A percentile compares a stretch with the other conserved stretches of the same genome.
Conservation (phyloP, 768 basidiomycete species). For the Trametes punicea region DNA sequence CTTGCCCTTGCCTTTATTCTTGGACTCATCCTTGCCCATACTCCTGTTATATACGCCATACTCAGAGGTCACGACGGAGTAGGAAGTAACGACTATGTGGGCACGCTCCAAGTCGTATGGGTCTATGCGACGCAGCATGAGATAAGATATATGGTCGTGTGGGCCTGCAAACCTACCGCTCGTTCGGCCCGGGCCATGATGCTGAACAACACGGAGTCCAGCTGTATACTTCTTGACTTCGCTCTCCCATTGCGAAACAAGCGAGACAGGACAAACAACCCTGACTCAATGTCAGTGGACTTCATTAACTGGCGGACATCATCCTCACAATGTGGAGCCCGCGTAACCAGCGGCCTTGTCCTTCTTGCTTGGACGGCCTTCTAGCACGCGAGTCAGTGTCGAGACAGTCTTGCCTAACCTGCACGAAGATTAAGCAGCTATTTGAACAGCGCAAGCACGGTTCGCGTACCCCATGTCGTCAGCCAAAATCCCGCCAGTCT, state of each 20-base stretch:
- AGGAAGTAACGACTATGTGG: conserved; percentile 85
- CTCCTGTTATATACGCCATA: conserved; percentile 49
- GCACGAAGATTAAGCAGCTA: background rate
- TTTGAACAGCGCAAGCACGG: background rate
- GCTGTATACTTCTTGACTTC: conserved; percentile 76
- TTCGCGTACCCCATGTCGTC: conserved; percentile 79
- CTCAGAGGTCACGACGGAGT: conserved; percentile 80
- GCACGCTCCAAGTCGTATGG: conserved; percentile 47
- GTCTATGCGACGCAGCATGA: conserved; percentile 38
- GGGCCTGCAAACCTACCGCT: conserved; percentile 49
- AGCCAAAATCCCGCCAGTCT: conserved; percentile 83
- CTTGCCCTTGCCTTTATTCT: conserved; percentile 38
- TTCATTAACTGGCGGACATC: background rate
- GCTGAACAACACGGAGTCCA: conserved; percentile 67
- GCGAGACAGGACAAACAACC: conserved; percentile 82
- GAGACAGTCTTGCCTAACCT: conserved; percentile 92
- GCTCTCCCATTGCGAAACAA: conserved; percentile 88
- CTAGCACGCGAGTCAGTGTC: conserved; percentile 81
- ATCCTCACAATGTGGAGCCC: conserved; percentile 62
- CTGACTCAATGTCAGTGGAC: conserved; percentile 37
- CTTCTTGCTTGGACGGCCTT: conserved; percentile 65
- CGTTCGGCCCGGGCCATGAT: conserved; percentile 77
- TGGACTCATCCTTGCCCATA: conserved; percentile 51
- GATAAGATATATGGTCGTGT: background rate
- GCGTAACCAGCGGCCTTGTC: conserved; percentile 74